phyloP scores from a whole-genome alignment of 257 asterid species.

The Phtheirospermum japonicum region DNA sequence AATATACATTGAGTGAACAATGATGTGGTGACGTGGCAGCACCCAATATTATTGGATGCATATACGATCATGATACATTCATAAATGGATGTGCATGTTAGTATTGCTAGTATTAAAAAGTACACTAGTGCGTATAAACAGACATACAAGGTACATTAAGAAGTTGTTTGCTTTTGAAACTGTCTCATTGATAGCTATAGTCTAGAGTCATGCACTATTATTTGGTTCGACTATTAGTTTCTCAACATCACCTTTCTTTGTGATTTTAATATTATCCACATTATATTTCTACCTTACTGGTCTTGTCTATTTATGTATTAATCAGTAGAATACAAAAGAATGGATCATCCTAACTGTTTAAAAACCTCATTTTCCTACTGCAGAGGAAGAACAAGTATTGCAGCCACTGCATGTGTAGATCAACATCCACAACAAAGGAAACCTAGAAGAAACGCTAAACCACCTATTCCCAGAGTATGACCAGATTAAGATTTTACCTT shows the following conservation, averaged over 20 bases:
- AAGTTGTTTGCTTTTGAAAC: background rate
- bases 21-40: background rate
- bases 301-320: background rate
- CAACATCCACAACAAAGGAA: slow-evolving; percentile 55
- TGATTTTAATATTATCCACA: slow-evolving; percentile 1
- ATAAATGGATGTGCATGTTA: too few species aligned
- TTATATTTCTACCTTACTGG: background rate
- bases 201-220: slow-evolving; percentile 1
- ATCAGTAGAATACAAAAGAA: background rate
- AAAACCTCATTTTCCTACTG: slow-evolving; percentile 21
- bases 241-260: background rate
- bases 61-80: background rate
- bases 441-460: slow-evolving; percentile 64
- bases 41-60: background rate
- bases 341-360: slow-evolving; percentile 18
- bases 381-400: slow-evolving; percentile 96
- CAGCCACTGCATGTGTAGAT: slow-evolving; percentile 53
- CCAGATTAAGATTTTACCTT: slow-evolving; percentile 19
- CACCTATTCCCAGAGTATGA: slow-evolving; percentile 81
- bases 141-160: background rate
- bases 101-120: background rate
- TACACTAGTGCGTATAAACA: background rate
- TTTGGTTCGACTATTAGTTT: slow-evolving; percentile 14
- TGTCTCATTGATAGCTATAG: slow-evolving; percentile 7
- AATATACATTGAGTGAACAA: slow-evolving; percentile 3